Evolutionary conservation across 2,329 filamentous ascomycete species (phyloP), one percentile per base, ranked within the genome.

Genomic region (Exophiala oligosperma): DNA sequence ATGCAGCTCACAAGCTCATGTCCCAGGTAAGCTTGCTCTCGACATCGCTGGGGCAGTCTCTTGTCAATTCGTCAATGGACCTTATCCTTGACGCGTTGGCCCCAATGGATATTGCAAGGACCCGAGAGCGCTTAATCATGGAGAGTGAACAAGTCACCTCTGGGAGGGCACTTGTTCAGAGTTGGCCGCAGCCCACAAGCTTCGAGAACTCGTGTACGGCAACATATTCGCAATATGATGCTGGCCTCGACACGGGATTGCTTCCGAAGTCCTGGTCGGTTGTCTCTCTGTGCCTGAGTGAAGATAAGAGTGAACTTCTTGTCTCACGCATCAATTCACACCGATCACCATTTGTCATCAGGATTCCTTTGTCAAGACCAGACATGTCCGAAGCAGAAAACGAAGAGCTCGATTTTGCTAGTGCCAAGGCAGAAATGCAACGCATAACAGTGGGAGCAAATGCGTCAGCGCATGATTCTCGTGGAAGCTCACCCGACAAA

Each of bases 361-460:
- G 92, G 4, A 79, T 99, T 23, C 94, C 94, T 0, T 83, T 99
- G 24, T 88, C 90, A 65, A 82, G 93, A 43, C 90, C 93, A 54
- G 90, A 86, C 64, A 90, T 88, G 0, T 86, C 92, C 23, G 91
- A 94, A 64, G 83, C 86, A 29, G 91, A 94, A 47, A 84, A 86
- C 49, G 90, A 94, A 54, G 82, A 89, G 1, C 97, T 97, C 68
- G 88, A 87, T 48, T 97, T 96, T 69, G 82, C 88, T 35, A 86
- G 90, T 66, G 93, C 91, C 1, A 88, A 87, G 56, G 76, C 83
- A 5, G 92, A 97, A 71, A 83, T 99, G 63, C 77, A 86, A 21
- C 89, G 96, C 24, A 92, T 99, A 21, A 90, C 97, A 65, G 77
- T 84, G 60, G 78, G 85, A 5, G 91, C 92, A 46, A 96, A 97